These are phyloP conservation scores for Lagenidium giganteum DNA, from an alignment of 352 stramenopile genomes.

Conservation along the genomic window DNA sequence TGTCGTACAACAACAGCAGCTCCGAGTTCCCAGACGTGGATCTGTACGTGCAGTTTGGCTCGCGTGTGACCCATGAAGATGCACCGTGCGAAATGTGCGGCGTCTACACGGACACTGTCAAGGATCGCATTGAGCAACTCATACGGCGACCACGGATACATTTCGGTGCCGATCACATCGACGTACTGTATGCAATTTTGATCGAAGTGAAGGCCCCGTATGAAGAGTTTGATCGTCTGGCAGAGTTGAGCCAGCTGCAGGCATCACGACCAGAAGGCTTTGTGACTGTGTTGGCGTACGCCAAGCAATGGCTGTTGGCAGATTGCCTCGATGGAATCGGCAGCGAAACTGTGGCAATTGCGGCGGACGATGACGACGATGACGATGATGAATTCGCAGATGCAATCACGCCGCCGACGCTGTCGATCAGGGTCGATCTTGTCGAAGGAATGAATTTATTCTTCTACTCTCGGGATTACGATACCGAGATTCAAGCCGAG, in stretches of 20 bases:
- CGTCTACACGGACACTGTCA: not conserved
- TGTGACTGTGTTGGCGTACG: slow-evolving; percentile 67
- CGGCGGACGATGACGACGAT: slow-evolving; percentile 51
- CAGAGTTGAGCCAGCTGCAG: slow-evolving; percentile 50
- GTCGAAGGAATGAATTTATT: slow-evolving; percentile 37
- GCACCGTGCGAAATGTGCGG: too few species aligned
- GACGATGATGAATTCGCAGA: slow-evolving; percentile 78
- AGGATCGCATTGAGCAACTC: not conserved
- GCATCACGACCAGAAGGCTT: slow-evolving; percentile 62
- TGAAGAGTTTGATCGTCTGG: slow-evolving; percentile 63
- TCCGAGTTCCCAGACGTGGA: slow-evolving; percentile 79
- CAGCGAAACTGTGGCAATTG: too few species aligned
- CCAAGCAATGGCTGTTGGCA: slow-evolving; percentile 70
- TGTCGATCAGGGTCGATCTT: slow-evolving; percentile 37
- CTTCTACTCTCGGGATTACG: slow-evolving; percentile 49
- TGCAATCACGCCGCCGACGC: slow-evolving; percentile 61
- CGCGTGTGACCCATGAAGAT: too few species aligned
- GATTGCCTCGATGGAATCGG: slow-evolving; percentile 52
- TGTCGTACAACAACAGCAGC: slow-evolving; percentile 77
- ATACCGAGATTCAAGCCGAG: too few species aligned
- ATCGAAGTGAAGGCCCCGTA: slow-evolving; percentile 75
- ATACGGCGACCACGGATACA: slow-evolving; percentile 46
- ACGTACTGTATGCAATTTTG: slow-evolving; percentile 71
- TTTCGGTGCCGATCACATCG: slow-evolving; percentile 62
- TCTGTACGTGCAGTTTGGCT: slow-evolving; percentile 59